These are phyloP conservation scores for Amesomyces nigricolor DNA, from an alignment of 2,329 filamentous ascomycete genomes.

Conservation along the genomic window DNA sequence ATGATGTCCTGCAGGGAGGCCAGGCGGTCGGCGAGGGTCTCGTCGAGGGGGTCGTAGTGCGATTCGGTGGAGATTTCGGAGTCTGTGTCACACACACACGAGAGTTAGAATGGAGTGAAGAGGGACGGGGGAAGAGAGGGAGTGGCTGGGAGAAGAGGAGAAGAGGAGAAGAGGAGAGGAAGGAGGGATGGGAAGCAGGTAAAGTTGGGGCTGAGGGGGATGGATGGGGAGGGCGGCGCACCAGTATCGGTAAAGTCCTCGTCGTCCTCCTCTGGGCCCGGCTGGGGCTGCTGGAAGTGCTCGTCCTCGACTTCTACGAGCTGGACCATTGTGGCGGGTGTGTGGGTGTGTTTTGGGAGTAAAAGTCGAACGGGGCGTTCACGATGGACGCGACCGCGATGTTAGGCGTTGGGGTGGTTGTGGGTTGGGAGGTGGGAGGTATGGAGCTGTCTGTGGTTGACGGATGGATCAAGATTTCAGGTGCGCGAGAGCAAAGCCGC, in stretches of 20 bases:
- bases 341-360: slow-evolving; percentile 1
- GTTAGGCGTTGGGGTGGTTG: not conserved
- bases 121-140: not conserved
- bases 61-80: slow-evolving; percentile 80
- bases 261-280: slow-evolving; percentile 71
- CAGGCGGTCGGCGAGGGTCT: slow-evolving; percentile 62
- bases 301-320: slow-evolving; percentile 96
- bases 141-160: not conserved
- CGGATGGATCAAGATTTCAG: slow-evolving; percentile 14
- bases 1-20: slow-evolving; percentile 71
- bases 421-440: not conserved
- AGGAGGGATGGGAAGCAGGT: not conserved
- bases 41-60: slow-evolving; percentile 54
- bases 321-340: slow-evolving; percentile 70
- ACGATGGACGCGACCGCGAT: not conserved
- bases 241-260: slow-evolving; percentile 93
- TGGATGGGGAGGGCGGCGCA: slow-evolving; percentile 37
- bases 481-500: slow-evolving; percentile 5
- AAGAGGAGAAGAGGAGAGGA: not conserved
- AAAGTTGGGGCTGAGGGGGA: slow-evolving; percentile 2
- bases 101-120: not conserved
- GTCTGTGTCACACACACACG: slow-evolving; percentile 42
- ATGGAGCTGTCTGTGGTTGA: slow-evolving; percentile 2
- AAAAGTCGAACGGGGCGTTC: not conserved
- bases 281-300: slow-evolving; percentile 72